phyloP scores from a whole-genome alignment of 768 basidiomycete genomes.

The Chalciporus pseudorubinellus region DNA sequence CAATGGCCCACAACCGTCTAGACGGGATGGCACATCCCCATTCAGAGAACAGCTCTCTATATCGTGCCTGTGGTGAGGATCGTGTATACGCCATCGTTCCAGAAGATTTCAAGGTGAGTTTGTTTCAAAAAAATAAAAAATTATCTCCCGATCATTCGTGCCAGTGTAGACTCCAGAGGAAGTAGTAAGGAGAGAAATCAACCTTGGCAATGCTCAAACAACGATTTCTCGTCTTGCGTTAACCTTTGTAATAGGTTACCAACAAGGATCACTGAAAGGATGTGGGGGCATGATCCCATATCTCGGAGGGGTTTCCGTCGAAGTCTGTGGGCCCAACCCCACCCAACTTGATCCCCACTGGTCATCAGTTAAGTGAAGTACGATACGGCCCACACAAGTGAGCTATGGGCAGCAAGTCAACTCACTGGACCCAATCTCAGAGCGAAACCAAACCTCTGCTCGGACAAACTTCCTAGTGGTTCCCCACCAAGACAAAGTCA shows the following conservation, averaged over 20 bases:
- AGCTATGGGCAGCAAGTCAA: background rate
- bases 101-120: slow-evolving; percentile 12
- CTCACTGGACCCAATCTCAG: background rate
- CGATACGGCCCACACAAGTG: background rate
- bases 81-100: slow-evolving; percentile 21
- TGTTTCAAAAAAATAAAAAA: background rate
- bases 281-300: slow-evolving; percentile 19
- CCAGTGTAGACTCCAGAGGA: slow-evolving; percentile 22
- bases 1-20: slow-evolving; percentile 27
- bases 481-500: slow-evolving; percentile 3
- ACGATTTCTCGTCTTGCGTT: slow-evolving; percentile 18
- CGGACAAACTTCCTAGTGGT: background rate
- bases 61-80: slow-evolving; percentile 13
- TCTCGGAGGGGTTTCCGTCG: slow-evolving; percentile 25
- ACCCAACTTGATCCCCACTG: background rate
- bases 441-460: background rate
- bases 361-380: background rate
- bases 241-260: slow-evolving; percentile 18
- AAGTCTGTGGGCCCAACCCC: background rate
- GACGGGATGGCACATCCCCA: slow-evolving; percentile 21
- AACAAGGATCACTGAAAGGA: slow-evolving; percentile 20
- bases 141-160: background rate
- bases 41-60: slow-evolving; percentile 16
- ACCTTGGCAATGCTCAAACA: slow-evolving; percentile 18
- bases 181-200: slow-evolving; percentile 18